Evolutionary conservation across 768 basidiomycete genomes (phyloP).

Genomic region (Kwoniella heveanensis): DNA sequence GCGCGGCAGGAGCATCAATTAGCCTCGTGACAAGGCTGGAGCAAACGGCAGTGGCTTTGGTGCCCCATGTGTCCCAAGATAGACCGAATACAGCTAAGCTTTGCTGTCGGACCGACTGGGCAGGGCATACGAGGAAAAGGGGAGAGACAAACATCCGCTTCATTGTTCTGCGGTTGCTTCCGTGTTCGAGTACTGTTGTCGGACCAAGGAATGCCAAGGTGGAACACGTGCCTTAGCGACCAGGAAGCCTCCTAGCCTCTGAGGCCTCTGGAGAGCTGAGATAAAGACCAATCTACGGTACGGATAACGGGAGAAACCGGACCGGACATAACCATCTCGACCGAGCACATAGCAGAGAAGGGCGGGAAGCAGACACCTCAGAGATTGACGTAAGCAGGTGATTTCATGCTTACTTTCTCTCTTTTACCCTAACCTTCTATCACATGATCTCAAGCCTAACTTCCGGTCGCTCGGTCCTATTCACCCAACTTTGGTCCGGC

Average conservation of each 20-base stretch:
- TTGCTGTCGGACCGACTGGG: neutral
- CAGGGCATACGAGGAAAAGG: neutral
- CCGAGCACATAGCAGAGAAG: too few species aligned
- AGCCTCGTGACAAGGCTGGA: neutral
- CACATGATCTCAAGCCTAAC: neutral
- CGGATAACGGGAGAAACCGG: too few species aligned
- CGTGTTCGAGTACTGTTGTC: neutral
- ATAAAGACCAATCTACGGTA: too few species aligned
- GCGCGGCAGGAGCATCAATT: too few species aligned
- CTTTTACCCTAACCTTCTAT: neutral
- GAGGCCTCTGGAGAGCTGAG: too few species aligned
- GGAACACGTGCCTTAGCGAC: neutral
- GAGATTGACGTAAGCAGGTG: neutral
- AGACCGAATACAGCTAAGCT: neutral
- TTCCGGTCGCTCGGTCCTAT: neutral
- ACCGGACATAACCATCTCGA: too few species aligned
- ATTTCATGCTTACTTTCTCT: too few species aligned
- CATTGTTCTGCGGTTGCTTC: neutral
- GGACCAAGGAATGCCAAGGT: neutral
- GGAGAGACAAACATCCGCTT: neutral
- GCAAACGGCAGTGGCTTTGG: neutral
- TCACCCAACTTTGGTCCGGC: neutral
- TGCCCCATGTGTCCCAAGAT: neutral
- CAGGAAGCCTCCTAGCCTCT: too few species aligned
- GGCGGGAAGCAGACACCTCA: neutral